Percentiles rank a stretch among this genome's conserved stretches.
Conservation (phyloP, 192 early-diverging fungal species). For the Linderina pennispora region DNA sequence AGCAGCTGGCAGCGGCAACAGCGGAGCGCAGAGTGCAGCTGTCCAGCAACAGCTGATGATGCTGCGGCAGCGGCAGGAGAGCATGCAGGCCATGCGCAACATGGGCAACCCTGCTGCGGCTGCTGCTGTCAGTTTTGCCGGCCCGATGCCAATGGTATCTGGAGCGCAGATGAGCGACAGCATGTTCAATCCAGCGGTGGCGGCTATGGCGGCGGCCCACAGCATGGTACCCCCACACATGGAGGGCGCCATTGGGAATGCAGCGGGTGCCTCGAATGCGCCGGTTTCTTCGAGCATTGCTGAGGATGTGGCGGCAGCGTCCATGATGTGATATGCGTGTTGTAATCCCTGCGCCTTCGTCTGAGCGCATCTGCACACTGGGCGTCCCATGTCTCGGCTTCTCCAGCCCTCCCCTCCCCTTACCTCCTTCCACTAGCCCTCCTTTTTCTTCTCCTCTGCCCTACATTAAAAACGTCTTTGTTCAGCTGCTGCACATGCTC, state of each 20-base stretch:
- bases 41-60: conserved; percentile 23
- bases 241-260: conserved; percentile 10
- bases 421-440: too few species aligned
- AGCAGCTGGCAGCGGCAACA: conserved; percentile 30
- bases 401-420: too few species aligned
- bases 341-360: too few species aligned
- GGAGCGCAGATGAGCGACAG: conserved; percentile 3
- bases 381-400: too few species aligned
- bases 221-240: conserved; percentile 14
- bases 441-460: too few species aligned
- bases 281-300: conserved; percentile 20
- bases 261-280: conserved; percentile 3
- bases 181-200: conserved; percentile 10
- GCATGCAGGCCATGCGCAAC: too few species aligned
- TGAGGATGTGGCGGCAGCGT: conserved; percentile 32
- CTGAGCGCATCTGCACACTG: too few species aligned
- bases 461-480: too few species aligned
- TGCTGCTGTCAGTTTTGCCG: conserved; percentile 4
- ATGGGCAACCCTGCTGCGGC: too few species aligned
- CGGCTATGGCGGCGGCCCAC: neutral
- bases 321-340: conserved; percentile 21
- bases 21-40: too few species aligned
- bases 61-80: conserved; percentile 21
- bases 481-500: too few species aligned
- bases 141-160: too few species aligned